Conservation (phyloP, 352 stramenopile genomes). For the Pilasporangium apinafurcum region DNA sequence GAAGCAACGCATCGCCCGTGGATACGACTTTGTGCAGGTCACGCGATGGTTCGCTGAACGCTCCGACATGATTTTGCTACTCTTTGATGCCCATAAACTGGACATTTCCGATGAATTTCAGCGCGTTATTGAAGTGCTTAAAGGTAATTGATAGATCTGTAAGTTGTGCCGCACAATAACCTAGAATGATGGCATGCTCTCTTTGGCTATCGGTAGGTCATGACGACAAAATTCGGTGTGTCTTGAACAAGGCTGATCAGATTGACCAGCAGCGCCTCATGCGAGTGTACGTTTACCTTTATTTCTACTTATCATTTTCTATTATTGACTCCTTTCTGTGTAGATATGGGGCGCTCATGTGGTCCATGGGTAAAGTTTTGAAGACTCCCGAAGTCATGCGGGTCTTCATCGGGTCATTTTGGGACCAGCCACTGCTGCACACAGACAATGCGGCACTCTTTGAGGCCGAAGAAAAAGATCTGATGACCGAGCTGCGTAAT, state of each 20-base stretch:
- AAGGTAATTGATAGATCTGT: constrained; percentile 16
- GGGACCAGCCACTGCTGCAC: constrained; percentile 84
- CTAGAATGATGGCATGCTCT: no score
- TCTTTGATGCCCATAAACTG: constrained; percentile 99
- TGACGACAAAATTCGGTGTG: constrained; percentile 98
- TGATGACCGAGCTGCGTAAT: constrained; percentile 96
- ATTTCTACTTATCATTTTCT: background rate
- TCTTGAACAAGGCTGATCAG: constrained; percentile 99
- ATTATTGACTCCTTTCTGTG: no score
- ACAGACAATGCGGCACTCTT: constrained; percentile 94
- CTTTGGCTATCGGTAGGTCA: no score
- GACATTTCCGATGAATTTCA: constrained; percentile 99
- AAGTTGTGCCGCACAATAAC: constrained; percentile 6
- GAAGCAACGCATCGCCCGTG: constrained; percentile 95
- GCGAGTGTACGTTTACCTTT: constrained; percentile 82
- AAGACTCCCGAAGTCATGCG: constrained; percentile 97
- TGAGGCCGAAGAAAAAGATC: constrained; percentile 94
- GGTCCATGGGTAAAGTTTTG: constrained; percentile 97
- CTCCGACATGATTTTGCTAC: constrained; percentile 96
- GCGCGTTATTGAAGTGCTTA: constrained; percentile 94
- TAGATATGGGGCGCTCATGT: constrained; percentile 98
- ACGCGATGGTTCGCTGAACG: constrained; percentile 93
- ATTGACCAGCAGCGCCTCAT: constrained; percentile 97
- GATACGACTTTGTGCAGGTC: constrained; percentile 95
- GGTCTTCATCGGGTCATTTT: constrained; percentile 98